phyloP scores from a whole-genome alignment of 2,329 filamentous ascomycete species.

The Colletotrichum graminicola region DNA sequence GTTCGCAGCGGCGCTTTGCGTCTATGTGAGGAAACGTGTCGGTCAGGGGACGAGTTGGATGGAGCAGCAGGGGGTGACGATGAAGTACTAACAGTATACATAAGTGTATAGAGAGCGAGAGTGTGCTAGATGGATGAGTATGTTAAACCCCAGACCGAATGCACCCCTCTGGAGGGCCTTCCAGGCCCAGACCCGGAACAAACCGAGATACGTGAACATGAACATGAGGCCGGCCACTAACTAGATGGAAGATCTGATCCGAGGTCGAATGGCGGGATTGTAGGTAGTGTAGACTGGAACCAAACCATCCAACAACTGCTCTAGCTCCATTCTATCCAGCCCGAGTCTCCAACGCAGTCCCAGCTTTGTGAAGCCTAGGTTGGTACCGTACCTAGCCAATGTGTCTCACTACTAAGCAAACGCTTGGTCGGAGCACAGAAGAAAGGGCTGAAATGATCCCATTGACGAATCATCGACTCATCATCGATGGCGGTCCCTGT shows the following conservation, averaged over 20 bases:
- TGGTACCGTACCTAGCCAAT: neutral
- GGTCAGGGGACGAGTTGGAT: constrained; percentile 27
- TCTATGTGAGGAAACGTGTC: constrained; percentile 15
- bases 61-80: constrained; percentile 29
- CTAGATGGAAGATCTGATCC: neutral
- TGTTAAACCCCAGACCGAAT: constrained; percentile 13
- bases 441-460: constrained; percentile 10
- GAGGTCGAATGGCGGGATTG: neutral
- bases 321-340: neutral
- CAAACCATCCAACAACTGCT: neutral
- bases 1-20: constrained; percentile 12
- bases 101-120: neutral
- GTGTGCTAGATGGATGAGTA: neutral
- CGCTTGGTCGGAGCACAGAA: neutral
- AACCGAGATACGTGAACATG: neutral
- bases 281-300: neutral
- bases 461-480: constrained; percentile 36
- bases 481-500: constrained; percentile 38
- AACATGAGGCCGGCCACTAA: no score
- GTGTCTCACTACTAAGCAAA: neutral
- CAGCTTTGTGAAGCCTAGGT: neutral
- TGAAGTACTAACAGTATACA: neutral
- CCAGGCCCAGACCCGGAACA: neutral
- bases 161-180: neutral
- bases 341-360: neutral